A percentile compares a stretch with the other conserved stretches of the same genome.
Evolutionary conservation across 78 protist species (phyloP).

Genomic region (Dictyostelium purpureum): DNA sequence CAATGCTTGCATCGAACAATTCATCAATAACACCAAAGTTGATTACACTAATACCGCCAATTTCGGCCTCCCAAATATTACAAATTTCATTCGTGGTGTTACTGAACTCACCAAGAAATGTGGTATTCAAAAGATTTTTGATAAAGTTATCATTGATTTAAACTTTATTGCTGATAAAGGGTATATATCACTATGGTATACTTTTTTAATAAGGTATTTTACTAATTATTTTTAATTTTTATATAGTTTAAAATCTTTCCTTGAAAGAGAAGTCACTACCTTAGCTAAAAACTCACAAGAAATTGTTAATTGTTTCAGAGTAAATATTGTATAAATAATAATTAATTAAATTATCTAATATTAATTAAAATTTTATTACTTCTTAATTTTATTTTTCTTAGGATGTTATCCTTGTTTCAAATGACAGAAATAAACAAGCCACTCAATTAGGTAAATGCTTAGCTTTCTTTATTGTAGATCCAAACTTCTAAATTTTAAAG

Average conservation of each 20-base stretch:
- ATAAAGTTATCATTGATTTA: not conserved
- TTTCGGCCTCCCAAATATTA: not conserved
- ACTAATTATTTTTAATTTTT: no score
- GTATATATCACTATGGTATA: no score
- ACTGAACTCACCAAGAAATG: not conserved
- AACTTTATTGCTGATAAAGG: not conserved
- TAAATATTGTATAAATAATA: no score
- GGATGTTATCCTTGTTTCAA: accelerated
- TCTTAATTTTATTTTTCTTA: no score
- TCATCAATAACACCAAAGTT: not conserved
- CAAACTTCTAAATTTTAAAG: not conserved
- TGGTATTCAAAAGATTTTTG: not conserved
- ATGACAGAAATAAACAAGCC: not conserved
- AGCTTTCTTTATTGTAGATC: not conserved
- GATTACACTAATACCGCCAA: not conserved
- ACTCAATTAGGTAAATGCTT: not conserved
- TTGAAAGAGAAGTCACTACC: no score
- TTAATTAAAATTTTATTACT: no score
- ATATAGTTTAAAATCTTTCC: no score
- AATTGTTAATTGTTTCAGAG: no score
- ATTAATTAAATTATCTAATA: no score
- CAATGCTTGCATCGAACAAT: not conserved
- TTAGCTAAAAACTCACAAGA: no score
- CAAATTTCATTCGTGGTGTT: not conserved
- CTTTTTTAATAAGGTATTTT: no score